phyloP scores from a whole-genome alignment of 2,329 filamentous ascomycete species.

The Neofusicoccum ribis region DNA sequence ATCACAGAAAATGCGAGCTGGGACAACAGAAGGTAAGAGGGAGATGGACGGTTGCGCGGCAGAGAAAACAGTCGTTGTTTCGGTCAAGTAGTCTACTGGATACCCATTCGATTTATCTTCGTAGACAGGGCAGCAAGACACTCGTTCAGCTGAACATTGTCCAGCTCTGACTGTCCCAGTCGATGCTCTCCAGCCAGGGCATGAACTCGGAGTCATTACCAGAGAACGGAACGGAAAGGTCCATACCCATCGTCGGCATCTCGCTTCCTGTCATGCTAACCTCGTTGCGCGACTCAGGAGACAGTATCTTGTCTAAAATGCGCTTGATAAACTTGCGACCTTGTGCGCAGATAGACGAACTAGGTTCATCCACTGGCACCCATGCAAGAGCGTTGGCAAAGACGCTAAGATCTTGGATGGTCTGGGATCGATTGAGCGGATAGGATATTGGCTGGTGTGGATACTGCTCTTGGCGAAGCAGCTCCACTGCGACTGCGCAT shows the following conservation, averaged over 20 bases:
- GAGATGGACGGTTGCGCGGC: neutral
- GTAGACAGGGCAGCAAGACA: neutral
- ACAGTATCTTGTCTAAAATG: slow-evolving; percentile 46
- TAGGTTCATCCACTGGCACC: slow-evolving; percentile 41
- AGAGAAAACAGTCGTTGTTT: neutral
- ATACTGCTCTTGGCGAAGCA: slow-evolving; percentile 42
- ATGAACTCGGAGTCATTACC: slow-evolving; percentile 46
- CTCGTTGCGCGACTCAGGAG: slow-evolving; percentile 22
- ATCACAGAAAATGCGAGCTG: neutral
- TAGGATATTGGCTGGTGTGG: slow-evolving; percentile 21
- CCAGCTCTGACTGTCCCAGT: slow-evolving; percentile 42
- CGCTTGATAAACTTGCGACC: slow-evolving; percentile 43
- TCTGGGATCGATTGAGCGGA: slow-evolving; percentile 44
- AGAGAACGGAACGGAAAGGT: slow-evolving; percentile 33
- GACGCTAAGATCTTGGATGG: slow-evolving; percentile 48
- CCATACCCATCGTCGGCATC: slow-evolving; percentile 30
- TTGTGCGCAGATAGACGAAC: slow-evolving; percentile 44
- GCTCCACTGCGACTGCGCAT: slow-evolving; percentile 44
- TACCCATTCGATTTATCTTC: neutral
- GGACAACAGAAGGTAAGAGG: neutral
- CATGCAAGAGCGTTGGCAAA: slow-evolving; percentile 36
- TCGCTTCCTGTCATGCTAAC: neutral
- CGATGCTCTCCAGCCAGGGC: slow-evolving; percentile 46
- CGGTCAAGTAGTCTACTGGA: no score
- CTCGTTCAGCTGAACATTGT: slow-evolving; percentile 2